Evolutionary conservation across 148 eudicot genomes (phyloP).

Genomic region (Camellia japonica): DNA sequence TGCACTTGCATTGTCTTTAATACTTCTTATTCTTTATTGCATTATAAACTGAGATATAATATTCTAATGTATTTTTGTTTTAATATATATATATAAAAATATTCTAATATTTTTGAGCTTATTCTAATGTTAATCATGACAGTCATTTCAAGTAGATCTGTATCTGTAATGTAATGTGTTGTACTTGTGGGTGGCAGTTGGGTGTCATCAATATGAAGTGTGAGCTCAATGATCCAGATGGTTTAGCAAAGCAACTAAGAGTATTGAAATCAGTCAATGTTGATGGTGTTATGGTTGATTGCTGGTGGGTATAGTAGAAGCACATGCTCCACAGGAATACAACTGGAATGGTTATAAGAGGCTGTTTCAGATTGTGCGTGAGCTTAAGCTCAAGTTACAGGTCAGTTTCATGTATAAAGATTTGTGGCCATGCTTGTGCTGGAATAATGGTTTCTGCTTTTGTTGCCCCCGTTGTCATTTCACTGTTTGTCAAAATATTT

Average conservation of each 20-base stretch:
- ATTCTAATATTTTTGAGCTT: not conserved
- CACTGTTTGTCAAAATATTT: not conserved
- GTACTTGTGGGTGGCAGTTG: slow-evolving; percentile 47
- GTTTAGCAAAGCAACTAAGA: slow-evolving; percentile 66
- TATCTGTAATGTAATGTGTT: not conserved
- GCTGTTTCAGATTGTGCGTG: slow-evolving; percentile 76
- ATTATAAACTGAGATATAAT: not conserved
- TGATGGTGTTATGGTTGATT: slow-evolving; percentile 82
- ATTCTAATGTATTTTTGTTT: not conserved
- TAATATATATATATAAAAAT: too few relatives aligned
- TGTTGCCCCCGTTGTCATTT: not conserved
- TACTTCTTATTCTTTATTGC: not conserved
- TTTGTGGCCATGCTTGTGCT: slow-evolving; percentile 1
- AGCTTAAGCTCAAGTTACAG: slow-evolving; percentile 75
- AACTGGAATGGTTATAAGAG: slow-evolving; percentile 89
- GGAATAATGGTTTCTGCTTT: not conserved
- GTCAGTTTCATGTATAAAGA: slow-evolving; percentile 34
- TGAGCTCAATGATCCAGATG: slow-evolving; percentile 81
- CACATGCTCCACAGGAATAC: slow-evolving; percentile 85
- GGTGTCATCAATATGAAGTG: slow-evolving; percentile 88
- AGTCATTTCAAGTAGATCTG: not conserved
- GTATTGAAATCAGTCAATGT: slow-evolving; percentile 64
- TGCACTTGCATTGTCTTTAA: not conserved
- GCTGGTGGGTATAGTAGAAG: slow-evolving; percentile 99
- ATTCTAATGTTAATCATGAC: not conserved